phyloP scores from a whole-genome alignment of 129 eudicot genomes.

The Pulicaria dysenterica region DNA sequence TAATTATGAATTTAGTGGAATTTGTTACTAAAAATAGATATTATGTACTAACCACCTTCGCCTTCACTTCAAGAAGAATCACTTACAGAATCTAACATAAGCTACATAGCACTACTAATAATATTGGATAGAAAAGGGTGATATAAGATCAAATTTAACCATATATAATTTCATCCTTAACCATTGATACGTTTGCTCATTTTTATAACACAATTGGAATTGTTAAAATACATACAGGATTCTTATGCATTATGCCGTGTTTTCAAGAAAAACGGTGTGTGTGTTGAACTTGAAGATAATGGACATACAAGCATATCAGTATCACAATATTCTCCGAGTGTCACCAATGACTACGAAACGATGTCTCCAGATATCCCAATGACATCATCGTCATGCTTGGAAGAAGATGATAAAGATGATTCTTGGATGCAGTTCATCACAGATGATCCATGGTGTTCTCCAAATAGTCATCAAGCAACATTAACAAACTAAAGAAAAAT shows the following conservation, averaged over 20 bases:
- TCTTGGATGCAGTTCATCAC: conserved; percentile 97
- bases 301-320: conserved; percentile 41
- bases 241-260: conserved; percentile 90
- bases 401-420: conserved; percentile 78
- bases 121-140: too few species aligned
- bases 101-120: too few species aligned
- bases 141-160: too few species aligned
- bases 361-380: conserved; percentile 61
- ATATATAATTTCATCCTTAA: too few species aligned
- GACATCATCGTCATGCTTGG: conserved; percentile 55
- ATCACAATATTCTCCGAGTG: conserved; percentile 31
- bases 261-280: conserved; percentile 81
- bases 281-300: conserved; percentile 68
- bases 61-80: too few species aligned
- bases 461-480: conserved; percentile 31
- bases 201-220: background rate
- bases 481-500: conserved; percentile 28
- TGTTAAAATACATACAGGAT: conserved; percentile 46
- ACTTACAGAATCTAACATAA: too few species aligned
- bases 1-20: too few species aligned
- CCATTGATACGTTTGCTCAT: background rate
- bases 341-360: conserved; percentile 51
- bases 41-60: too few species aligned
- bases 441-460: conserved; percentile 87
- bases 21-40: too few species aligned